Percentiles rank a stretch among this genome's conserved stretches.
phyloP scores from a whole-genome alignment of 306 rosid species.

The Myrica gale region DNA sequence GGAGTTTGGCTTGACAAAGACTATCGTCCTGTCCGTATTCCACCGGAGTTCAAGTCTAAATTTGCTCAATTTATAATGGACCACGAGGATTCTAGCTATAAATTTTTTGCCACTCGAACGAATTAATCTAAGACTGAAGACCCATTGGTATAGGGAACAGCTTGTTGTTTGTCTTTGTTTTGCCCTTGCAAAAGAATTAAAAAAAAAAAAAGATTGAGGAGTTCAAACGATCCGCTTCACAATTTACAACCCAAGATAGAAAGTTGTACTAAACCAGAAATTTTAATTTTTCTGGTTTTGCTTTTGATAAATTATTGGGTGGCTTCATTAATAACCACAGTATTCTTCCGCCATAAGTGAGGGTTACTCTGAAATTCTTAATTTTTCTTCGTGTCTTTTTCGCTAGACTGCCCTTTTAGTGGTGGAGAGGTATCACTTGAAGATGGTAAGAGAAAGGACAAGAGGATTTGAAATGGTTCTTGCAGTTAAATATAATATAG shows the following conservation, averaged over 20 bases:
- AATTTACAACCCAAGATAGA: neutral
- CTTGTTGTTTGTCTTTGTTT: neutral
- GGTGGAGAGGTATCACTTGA: no score
- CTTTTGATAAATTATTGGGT: no score
- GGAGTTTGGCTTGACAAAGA: slow-evolving; percentile 81
- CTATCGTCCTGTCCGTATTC: slow-evolving; percentile 76
- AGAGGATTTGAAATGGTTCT: no score
- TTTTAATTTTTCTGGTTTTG: neutral
- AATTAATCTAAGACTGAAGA: no score
- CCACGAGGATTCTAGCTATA: slow-evolving; percentile 38
- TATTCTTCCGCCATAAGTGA: no score
- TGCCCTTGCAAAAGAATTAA: neutral
- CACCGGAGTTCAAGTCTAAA: slow-evolving; percentile 61
- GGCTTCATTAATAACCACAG: no score
- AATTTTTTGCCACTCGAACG: neutral
- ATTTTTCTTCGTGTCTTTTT: no score
- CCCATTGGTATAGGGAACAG: neutral
- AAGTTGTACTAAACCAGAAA: neutral
- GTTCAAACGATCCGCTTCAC: neutral
- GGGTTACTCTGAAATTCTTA: no score
- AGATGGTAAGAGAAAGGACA: no score
- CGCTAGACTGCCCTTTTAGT: no score
- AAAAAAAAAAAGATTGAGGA: neutral
- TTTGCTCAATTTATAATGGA: slow-evolving; percentile 42
- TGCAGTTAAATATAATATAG: no score